Base-by-base conservation (phyloP, 2,329 filamentous ascomycete species). In the Cladosporium sp. region DNA sequence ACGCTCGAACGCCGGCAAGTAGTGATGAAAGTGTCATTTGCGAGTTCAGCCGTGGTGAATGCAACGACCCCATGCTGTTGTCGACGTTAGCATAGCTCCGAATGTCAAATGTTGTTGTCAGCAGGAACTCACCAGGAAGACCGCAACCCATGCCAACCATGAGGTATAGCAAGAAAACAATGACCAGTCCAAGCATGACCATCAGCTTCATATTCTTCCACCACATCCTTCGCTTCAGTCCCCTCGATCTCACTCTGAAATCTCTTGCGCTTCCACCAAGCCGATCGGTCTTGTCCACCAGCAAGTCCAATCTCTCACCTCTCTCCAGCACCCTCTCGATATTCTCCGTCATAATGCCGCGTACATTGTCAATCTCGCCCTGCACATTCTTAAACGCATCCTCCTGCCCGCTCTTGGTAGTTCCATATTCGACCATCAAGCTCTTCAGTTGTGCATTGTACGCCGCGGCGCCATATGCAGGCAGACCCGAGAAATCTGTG, bases 191-290 rank as follows among this genome's bases (percentile, higher is more conserved):
- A 62, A 92, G 71, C 66, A 99, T 74, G 6, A 84, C 87, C 92
- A 97, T 96, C 66, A 99, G 77, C 79, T 95, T 95, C 47, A 96
- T 84, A 74, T 99, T 97, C 86, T 97, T 97, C 93, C 93, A 97
- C 94, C 94, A 99, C 94, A 99, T 97, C 75, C 88, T 84, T 71
- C 95, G 84, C 78, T 94, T 89, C 67, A 99, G 75, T 1, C 91
- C 92, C 25, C 92, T 81, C 73, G 89, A 95, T 66, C 93, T 82
- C 17, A 97, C 87, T 55, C 94, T 81, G 72, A 99, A 99, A 72
- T 99, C 94, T 67, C 88, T 82, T 55, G 94, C 92, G 73, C 86
- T 94, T 28, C 90, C 90, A 14, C 93, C 94, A 39, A 99, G 75
- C 43, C 92, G 82, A 72, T 97, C 93, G 51, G 95, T 99, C 85